A percentile compares a stretch with the other conserved stretches of the same genome.
These are phyloP conservation scores for Trametes sp. DNA, from an alignment of 1,284 basidiomycete genomes.

Conservation along the genomic window DNA sequence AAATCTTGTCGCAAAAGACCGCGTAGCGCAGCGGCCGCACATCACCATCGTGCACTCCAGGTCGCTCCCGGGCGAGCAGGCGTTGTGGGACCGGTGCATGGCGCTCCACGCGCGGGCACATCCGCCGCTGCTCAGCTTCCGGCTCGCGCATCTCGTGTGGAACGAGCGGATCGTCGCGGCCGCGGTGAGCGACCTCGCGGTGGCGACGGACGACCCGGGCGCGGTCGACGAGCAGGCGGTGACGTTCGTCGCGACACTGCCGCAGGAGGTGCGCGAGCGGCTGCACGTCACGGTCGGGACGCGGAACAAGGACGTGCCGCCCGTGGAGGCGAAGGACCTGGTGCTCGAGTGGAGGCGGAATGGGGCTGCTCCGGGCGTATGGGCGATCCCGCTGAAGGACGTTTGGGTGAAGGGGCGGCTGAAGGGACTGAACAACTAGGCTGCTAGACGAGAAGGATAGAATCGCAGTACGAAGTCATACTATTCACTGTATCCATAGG, in stretches of 20 bases:
- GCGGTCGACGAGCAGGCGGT: slow-evolving; percentile 50
- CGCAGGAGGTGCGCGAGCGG: slow-evolving; percentile 53
- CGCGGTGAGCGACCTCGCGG: slow-evolving; percentile 63
- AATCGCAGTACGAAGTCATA: neutral
- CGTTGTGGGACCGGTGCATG: slow-evolving; percentile 74
- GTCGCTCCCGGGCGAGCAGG: slow-evolving; percentile 52
- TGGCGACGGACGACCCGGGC: slow-evolving; percentile 44
- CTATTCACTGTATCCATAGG: neutral
- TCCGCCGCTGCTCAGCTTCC: slow-evolving; percentile 68
- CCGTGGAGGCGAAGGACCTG: slow-evolving; percentile 78
- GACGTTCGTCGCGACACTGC: slow-evolving; percentile 58
- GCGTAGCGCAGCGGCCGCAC: slow-evolving; percentile 77
- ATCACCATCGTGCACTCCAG: slow-evolving; percentile 87
- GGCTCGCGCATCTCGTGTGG: slow-evolving; percentile 76
- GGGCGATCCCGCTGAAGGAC: slow-evolving; percentile 45
- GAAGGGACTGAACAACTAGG: slow-evolving; percentile 45
- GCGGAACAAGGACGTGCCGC: slow-evolving; percentile 53
- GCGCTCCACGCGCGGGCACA: slow-evolving; percentile 50
- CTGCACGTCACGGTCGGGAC: slow-evolving; percentile 95
- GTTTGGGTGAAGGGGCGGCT: slow-evolving; percentile 50
- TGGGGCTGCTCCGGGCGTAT: slow-evolving; percentile 39
- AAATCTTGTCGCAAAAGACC: slow-evolving; percentile 51
- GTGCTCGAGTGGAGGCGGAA: slow-evolving; percentile 65
- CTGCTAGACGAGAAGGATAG: neutral
- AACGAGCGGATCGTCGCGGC: slow-evolving; percentile 84